Conservation (phyloP, 192 early-diverging fungal genomes). For the Podila clonocystis region DNA sequence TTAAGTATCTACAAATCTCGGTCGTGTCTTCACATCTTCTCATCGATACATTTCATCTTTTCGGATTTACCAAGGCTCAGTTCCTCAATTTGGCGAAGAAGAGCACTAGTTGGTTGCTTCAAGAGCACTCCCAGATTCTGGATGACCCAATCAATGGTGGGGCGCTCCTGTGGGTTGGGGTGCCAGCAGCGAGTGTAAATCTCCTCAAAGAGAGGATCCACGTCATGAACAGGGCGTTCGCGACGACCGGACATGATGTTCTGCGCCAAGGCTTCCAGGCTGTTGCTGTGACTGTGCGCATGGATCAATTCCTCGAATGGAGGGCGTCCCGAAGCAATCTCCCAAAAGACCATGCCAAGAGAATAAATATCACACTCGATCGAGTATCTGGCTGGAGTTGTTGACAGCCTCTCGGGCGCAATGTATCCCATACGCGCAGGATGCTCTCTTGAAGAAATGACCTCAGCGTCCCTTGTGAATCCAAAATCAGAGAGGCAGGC, state of each 20-base stretch:
- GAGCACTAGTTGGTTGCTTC: slow-evolving; percentile 21
- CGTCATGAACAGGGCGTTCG: slow-evolving; percentile 23
- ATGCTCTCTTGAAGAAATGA: slow-evolving; percentile 43
- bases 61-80: slow-evolving; percentile 28
- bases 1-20: not conserved
- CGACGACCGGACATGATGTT: slow-evolving; percentile 38
- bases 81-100: slow-evolving; percentile 33
- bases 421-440: slow-evolving; percentile 45
- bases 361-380: slow-evolving; percentile 49
- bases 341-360: slow-evolving; percentile 50
- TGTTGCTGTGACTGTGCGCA: slow-evolving; percentile 14
- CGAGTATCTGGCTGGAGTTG: slow-evolving; percentile 38
- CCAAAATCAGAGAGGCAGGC: slow-evolving; percentile 47
- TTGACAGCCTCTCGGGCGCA: slow-evolving; percentile 40
- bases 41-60: not conserved
- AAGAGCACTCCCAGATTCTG: slow-evolving; percentile 30
- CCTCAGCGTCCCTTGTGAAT: slow-evolving; percentile 33
- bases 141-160: slow-evolving; percentile 31
- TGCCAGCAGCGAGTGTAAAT: slow-evolving; percentile 38
- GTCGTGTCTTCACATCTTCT: not conserved
- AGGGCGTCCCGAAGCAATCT: slow-evolving; percentile 38
- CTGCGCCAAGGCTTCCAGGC: slow-evolving; percentile 33
- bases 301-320: slow-evolving; percentile 36
- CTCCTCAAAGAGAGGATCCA: slow-evolving; percentile 34
- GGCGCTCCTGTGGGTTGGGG: slow-evolving; percentile 39